Conservation (phyloP, 257 asterid genomes). For the Solanum ahanhuiri region DNA sequence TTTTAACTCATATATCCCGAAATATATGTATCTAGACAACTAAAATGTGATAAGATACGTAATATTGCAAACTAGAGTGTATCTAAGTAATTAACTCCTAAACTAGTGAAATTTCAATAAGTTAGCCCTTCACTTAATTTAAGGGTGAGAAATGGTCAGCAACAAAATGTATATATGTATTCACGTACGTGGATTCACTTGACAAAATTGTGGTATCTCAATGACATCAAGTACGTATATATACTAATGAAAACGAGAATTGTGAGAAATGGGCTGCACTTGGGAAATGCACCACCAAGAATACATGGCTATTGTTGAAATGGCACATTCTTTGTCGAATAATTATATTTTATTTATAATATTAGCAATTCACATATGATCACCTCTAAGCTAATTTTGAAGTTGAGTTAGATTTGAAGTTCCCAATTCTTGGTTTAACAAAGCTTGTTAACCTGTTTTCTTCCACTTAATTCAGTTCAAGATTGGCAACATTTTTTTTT, state of each 20-base stretch:
- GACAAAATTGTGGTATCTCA: constrained; percentile 42
- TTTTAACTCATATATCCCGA: not conserved
- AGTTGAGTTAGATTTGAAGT: not conserved
- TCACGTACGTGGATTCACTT: constrained; percentile 72
- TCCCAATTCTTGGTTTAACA: not conserved
- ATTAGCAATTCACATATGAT: not conserved
- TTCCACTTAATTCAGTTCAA: not conserved
- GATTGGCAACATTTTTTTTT: not conserved
- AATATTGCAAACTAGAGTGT: no score
- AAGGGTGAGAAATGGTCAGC: constrained; percentile 83
- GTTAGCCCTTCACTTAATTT: no score
- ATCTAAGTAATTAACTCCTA: no score
- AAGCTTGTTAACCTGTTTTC: not conserved
- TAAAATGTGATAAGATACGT: no score
- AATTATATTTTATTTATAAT: no score
- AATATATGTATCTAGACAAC: not conserved
- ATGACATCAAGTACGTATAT: constrained; percentile 2
- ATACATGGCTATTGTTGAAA: constrained; percentile 28
- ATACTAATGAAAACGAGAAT: constrained; percentile 28
- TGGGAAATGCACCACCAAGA: constrained; percentile 78
- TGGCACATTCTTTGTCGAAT: no score
- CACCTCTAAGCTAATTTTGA: not conserved
- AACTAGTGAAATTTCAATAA: no score
- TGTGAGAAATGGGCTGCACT: constrained; percentile 41
- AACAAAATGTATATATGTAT: constrained; percentile 80